Base-by-base conservation (phyloP, 345 rosid species). In the Pelargonium nanum region DNA sequence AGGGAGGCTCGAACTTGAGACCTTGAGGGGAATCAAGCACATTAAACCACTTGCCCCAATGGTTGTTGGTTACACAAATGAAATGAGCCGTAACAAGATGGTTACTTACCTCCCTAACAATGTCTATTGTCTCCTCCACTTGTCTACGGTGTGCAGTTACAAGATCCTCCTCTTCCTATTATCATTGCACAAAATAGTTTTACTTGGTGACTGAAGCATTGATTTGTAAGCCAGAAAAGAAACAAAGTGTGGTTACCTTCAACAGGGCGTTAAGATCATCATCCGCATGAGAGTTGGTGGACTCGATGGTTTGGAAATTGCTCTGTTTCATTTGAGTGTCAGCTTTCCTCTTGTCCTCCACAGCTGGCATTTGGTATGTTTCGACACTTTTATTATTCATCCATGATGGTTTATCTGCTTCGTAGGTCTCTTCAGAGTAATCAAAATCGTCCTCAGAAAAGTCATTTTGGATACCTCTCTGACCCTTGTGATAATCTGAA, bases 131-230 rank as follows among this genome's bases (percentile, higher is more conserved):
- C 72, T 80, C 78, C 74, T 83, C 83, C 17, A 83, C 85, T 69
- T 80, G 83, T 60, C 24, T 69, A 21, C 80, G 75, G 61, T 83
- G 85, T 28, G 85, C 82, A 64, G 74, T 65, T 53, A 83, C 77
- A 71, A 80, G 88, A 67, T 83, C 83, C 64, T 78, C 85, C 66
- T 80, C 85, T 60, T 83, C 85, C 88, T 83, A 56, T 1, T 19
- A 66, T 62, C 24, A 69, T 10, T 9, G 22, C 20, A 62, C 22
- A 72, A 24, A 56, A 65, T 64, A 12, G 25, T 20, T 32, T 28
- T 19, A 30, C 2, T 61, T n/a, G 4, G 34, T 34, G 44, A 59
- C 5, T 26, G 19, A 60, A 65, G 19, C 30, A 13, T 23, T 24
- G 4, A 15, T 16, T 54, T 22, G 10, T 4, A 59, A 55, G 53